These are phyloP conservation scores for Dactylellina sp. DNA, from an alignment of 2,329 filamentous ascomycete genomes.

Conservation along the genomic window DNA sequence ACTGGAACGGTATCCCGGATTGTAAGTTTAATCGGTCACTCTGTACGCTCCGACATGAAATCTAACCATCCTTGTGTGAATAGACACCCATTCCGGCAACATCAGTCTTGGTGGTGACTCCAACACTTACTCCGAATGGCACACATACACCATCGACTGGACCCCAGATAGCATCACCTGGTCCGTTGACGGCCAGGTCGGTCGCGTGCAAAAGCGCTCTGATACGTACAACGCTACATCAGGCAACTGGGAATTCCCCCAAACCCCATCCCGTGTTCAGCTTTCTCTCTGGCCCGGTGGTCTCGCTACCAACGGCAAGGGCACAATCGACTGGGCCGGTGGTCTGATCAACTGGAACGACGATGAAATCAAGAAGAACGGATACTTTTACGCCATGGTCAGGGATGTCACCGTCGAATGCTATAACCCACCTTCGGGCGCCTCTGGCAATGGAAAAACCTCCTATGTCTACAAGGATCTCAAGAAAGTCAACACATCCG, in stretches of 20 bases:
- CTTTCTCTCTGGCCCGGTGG: constrained; percentile 97
- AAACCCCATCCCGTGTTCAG: constrained; percentile 90
- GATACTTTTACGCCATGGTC: constrained; percentile 89
- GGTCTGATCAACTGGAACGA: constrained; percentile 88
- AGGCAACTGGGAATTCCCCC: constrained; percentile 86
- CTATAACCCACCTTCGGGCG: constrained; percentile 82
- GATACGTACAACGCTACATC: constrained; percentile 88
- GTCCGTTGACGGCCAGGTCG: constrained; percentile 83
- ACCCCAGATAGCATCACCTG: constrained; percentile 86
- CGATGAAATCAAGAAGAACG: constrained; percentile 80
- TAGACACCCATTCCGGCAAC: constrained; percentile 81
- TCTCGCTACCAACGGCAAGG: constrained; percentile 78
- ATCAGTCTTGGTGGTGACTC: constrained; percentile 69
- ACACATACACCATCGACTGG: constrained; percentile 96
- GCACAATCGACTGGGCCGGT: constrained; percentile 91
- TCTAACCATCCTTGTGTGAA: neutral
- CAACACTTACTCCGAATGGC: constrained; percentile 80
- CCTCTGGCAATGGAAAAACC: constrained; percentile 68
- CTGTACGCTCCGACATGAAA: constrained; percentile 23
- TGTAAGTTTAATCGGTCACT: constrained; percentile 72
- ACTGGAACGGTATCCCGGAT: constrained; percentile 91
- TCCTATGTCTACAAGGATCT: constrained; percentile 80
- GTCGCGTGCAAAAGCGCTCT: constrained; percentile 78
- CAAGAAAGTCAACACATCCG: constrained; percentile 78
- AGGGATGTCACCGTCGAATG: constrained; percentile 83